Evolutionary conservation across 106 monocot genomes (phyloP), one percentile per base, ranked within the genome.

Genomic region (Dendrobium catenatum): DNA sequence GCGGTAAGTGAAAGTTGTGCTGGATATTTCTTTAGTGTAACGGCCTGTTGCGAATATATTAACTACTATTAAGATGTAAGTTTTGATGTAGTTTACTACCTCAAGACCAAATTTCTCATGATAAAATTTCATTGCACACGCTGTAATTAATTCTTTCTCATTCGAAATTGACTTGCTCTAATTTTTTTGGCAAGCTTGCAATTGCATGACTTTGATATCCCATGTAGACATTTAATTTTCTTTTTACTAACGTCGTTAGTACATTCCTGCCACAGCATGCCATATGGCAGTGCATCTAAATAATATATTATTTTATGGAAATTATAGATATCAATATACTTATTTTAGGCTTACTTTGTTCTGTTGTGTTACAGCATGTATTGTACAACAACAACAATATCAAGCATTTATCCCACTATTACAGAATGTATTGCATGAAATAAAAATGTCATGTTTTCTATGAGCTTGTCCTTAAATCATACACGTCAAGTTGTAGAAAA

Each of bases 1-100:
- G 94, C 87, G 0, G 96, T 94, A 27, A 96, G 87, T 18, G 96
- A 94, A 44, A 94, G 90, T 78, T 93, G 96, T 47, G 96, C 96
- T 59, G 96, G 94, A 81, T 94, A 94, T 77, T 86, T 90, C 77
- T 86, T 94, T 51, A 94, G 75, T 40, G 93, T 94, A 17, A 81
- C 17, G 44, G 96, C 93, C 96, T 96, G n/a, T 42, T 41, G 46
- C 1, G 11, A 55, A 49, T 20, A 73, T 47, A 80, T 19, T 61
- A n/a, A 22, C 0, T 7, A 61, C 61, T 61, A 61, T 61, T 5
- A n/a, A 61, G n/a, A 61, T 61, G 33, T 40, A 26, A 72, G 16
- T 31, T 72, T 33, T 72, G 4, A 3, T 40, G 13, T 31, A 72
- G 37, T 72, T 72, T 72, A 16, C 11, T 37, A 24, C 8, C 22